Base-by-base conservation (phyloP, 2,329 filamentous ascomycete species). In the Gremmenia infestans region DNA sequence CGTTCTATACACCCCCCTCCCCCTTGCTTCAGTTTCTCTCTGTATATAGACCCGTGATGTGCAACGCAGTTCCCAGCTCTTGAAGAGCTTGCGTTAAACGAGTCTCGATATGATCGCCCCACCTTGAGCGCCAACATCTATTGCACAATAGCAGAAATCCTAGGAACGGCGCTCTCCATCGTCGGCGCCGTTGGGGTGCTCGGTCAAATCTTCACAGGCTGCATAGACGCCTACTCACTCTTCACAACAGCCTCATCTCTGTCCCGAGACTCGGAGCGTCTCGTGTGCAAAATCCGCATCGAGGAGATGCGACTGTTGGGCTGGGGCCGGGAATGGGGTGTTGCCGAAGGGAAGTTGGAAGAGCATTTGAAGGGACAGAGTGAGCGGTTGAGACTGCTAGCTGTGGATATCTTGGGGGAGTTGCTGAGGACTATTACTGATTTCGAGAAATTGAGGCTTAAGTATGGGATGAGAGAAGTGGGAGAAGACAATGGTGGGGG, bases 311-410 rank as follows among this genome's bases (percentile, higher is more conserved):
- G 76, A 4, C 69, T 78, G 37, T 64, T 74, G 32, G 73, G 77
- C 55, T 78, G 76, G 76, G 76, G 76, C 17, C 66, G 76, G 35
- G 73, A 77, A 60, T 78, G 76, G 75, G 76, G 76, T 23, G 74
- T 78, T 36, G 70, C 73, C 9, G 75, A 78, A 65, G 76, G 76
- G 5, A 68, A 60, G 50, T 66, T 78, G 1, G 75, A 78, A 63
- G 72, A 70, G 36, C 74, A 76, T 55, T 68, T 77, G 8, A 65
- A 70, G 54, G 67, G 66, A 37, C 71, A 70, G 40, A 65, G 67
- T 48, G 61, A 61, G 48, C 52, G 58, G 39, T 65, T 78, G 63
- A 67, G 72, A 51, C 58, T 59, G 19, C 61, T 78, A 59, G 75
- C 75, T 11, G 68, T 69, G 53, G 68, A 74, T 55, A 77, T 77